Percentiles rank a stretch among this genome's conserved stretches.
These are phyloP conservation scores for Mycothermus thermophilus DNA, from an alignment of 495 filamentous ascomycete species.

Conservation along the genomic window DNA sequence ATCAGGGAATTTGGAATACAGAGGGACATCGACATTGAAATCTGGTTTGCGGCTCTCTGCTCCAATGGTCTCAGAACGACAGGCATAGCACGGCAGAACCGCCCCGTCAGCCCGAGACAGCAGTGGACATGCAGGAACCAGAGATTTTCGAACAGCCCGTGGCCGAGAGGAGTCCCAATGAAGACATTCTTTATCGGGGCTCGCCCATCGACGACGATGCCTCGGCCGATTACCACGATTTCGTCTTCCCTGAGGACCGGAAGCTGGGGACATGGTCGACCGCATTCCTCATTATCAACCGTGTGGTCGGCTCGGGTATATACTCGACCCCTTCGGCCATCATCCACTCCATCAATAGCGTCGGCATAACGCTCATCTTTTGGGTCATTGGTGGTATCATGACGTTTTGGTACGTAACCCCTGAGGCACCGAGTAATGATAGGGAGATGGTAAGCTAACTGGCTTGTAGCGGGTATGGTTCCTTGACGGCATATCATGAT, in stretches of 20 bases:
- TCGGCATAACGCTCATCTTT: conserved; percentile 19
- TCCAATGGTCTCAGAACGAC: too few relatives aligned
- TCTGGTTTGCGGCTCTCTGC: too few relatives aligned
- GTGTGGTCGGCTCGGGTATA: conserved; percentile 20
- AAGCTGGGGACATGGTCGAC: conserved; percentile 24
- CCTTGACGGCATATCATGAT: background rate
- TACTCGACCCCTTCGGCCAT: conserved; percentile 17
- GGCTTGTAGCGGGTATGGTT: conserved; percentile 11
- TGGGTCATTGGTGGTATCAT: conserved; percentile 22
- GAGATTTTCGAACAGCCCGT: conserved; percentile 25
- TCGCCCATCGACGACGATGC: too few relatives aligned
- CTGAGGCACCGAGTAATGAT: too few relatives aligned
- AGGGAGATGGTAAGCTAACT: conserved; percentile 2
- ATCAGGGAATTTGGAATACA: too few relatives aligned
- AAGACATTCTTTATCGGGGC: too few relatives aligned
- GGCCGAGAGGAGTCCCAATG: too few relatives aligned
- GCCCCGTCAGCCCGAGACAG: background rate
- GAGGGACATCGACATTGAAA: too few relatives aligned
- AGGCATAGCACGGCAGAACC: too few relatives aligned
- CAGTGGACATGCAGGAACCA: conserved; percentile 18
- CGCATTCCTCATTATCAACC: conserved; percentile 23
- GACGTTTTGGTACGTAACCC: conserved; percentile 21
- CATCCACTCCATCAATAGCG: conserved; percentile 16
- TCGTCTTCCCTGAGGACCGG: conserved; percentile 25
- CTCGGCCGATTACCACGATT: conserved; percentile 21